Base-by-base conservation (phyloP, 2,329 filamentous ascomycete genomes). In the Ceratocystis diversiconidia region DNA sequence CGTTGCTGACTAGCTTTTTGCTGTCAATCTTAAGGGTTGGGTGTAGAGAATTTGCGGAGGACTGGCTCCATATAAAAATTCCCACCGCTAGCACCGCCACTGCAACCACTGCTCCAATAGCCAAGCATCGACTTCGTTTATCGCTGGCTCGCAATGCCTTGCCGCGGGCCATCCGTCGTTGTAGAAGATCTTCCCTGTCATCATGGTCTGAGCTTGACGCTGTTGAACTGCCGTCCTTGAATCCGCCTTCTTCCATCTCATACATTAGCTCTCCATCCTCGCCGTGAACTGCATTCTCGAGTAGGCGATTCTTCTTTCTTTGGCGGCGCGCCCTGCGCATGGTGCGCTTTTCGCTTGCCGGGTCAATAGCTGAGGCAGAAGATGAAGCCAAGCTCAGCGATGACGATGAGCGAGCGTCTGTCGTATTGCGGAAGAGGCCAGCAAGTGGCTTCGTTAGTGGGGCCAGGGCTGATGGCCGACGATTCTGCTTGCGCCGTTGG, bases 221-320 rank as follows among this genome's bases (percentile, higher is more conserved):
- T 0, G 83, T 85, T 5, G 78, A 79, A 72, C 82, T 88, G 64
- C 86, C 85, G 61, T 87, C 85, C 68, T 81, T 84, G 71, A 88
- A 81, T 1, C 80, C 82, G 1, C 90, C 90, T 72, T 91, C 87
- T 74, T 96, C 92, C 87, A 92, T 90, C 76, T 94, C 89, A 73
- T 90, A 92, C 86, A 95, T 89, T 71, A 95, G 78, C 73, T 86
- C 83, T 46, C 87, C 86, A 69, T 89, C 84, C 72, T 90, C 88
- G 65, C 85, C 85, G 68, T 84, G 74, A 30, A 77, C 77, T 3
- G 83, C 83, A 63, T 81, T 77, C 65, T 79, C 76, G 70, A 79
- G 74, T 72, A 82, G 73, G 69, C 75, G 78, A 68, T 80, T 79
- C 75, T 76, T 79, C 74, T 82, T 84, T 70, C 78, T 76, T 69